Evolutionary conservation across 352 stramenopile genomes (phyloP).

Genomic region (Hyaloperonospora arabidopsidis): DNA sequence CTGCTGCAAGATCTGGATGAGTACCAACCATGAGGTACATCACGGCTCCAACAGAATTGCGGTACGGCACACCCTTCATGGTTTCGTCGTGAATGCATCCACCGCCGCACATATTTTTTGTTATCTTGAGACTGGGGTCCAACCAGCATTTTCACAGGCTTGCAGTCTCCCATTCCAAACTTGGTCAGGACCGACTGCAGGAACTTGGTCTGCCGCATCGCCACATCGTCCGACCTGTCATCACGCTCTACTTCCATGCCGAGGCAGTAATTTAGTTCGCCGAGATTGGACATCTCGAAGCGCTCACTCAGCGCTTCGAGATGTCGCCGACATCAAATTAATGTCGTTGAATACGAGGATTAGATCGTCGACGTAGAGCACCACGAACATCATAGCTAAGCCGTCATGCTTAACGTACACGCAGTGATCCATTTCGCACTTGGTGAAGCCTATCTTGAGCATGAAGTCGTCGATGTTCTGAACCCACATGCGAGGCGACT

Average conservation of each 20-base stretch:
- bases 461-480: constrained; percentile 4
- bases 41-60: not conserved
- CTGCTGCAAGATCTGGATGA: not conserved
- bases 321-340: not conserved
- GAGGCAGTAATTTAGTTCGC: not conserved
- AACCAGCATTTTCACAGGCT: not conserved
- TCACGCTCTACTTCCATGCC: not conserved
- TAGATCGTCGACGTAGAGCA: not conserved
- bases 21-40: not conserved
- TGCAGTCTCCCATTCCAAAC: not conserved
- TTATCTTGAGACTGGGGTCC: not conserved
- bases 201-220: not conserved
- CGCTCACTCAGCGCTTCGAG: not conserved
- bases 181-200: not conserved
- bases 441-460: too few species aligned
- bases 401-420: too few species aligned
- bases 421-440: too few species aligned
- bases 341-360: not conserved
- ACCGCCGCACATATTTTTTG: not conserved
- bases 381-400: not conserved
- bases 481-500: not conserved
- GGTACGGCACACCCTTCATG: not conserved
- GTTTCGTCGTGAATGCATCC: not conserved
- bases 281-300: not conserved
- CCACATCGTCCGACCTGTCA: not conserved